Evolutionary conservation across 345 rosid species (phyloP).

Genomic region (Euphorbia pulcherrima): DNA sequence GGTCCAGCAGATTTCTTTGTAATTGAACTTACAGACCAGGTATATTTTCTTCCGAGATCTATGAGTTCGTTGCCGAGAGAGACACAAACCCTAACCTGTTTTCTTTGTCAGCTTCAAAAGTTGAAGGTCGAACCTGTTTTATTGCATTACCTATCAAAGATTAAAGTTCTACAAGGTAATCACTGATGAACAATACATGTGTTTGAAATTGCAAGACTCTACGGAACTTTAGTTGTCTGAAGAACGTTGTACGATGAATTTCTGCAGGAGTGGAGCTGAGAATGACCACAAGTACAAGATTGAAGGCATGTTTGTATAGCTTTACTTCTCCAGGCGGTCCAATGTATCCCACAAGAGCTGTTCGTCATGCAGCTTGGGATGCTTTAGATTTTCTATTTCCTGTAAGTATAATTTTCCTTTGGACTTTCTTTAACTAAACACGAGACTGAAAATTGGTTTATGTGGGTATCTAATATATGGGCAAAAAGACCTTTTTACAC

Average conservation of each 20-base stretch:
- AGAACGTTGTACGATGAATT: background rate
- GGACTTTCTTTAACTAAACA: background rate
- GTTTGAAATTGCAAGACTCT: background rate
- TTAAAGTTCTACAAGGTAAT: slow-evolving; percentile 80
- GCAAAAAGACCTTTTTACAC: too few relatives aligned
- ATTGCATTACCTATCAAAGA: slow-evolving; percentile 74
- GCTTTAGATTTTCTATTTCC: slow-evolving; percentile 89
- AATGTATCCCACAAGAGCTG: slow-evolving; percentile 98
- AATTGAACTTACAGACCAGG: slow-evolving; percentile 94
- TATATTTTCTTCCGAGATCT: slow-evolving; percentile 15
- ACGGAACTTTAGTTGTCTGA: background rate
- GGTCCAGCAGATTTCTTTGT: slow-evolving; percentile 88
- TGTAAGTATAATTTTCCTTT: slow-evolving; percentile 43
- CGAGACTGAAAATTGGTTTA: background rate
- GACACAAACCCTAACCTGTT: background rate
- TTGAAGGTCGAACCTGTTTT: slow-evolving; percentile 97
- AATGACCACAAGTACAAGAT: slow-evolving; percentile 89
- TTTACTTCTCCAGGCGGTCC: slow-evolving; percentile 98
- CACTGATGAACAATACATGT: background rate
- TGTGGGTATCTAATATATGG: background rate
- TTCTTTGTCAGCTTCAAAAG: slow-evolving; percentile 69
- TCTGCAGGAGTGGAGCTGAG: slow-evolving; percentile 84
- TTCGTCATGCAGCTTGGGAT: slow-evolving; percentile 99
- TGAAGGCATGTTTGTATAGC: slow-evolving; percentile 90
- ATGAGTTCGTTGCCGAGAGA: background rate